Percentiles rank a stretch among this genome's conserved stretches.
Conservation (phyloP, 257 asterid genomes). For the Ilex asprella region DNA sequence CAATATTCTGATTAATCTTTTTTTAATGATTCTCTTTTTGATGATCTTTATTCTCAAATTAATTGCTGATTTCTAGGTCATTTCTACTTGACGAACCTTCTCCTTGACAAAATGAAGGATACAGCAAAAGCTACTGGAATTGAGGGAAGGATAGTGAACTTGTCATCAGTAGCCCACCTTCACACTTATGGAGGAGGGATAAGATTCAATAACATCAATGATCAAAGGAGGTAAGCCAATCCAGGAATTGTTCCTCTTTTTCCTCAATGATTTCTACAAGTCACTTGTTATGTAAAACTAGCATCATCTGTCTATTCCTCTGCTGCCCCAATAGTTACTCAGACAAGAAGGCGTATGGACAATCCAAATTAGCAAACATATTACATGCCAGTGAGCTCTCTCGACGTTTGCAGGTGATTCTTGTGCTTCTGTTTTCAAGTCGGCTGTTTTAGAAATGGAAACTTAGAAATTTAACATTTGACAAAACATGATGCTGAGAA, state of each 20-base stretch:
- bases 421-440: neutral
- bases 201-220: neutral
- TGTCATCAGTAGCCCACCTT: neutral
- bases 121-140: neutral
- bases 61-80: neutral
- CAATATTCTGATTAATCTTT: too few species aligned
- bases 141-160: neutral
- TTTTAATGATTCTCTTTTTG: too few species aligned
- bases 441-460: neutral
- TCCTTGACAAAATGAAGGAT: neutral
- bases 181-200: neutral
- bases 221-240: neutral
- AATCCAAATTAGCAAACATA: slow-evolving; percentile 1
- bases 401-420: slow-evolving; percentile 3
- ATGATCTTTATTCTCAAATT: too few species aligned
- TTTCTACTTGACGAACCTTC: neutral
- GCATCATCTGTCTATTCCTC: neutral
- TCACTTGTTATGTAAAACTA: too few species aligned
- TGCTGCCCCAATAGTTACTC: neutral
- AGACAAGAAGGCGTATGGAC: neutral
- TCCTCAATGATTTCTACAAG: neutral
- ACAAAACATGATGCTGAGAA: neutral
- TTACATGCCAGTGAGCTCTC: slow-evolving; percentile 2
- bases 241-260: too few species aligned
- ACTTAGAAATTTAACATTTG: neutral